Evolutionary conservation across 768 basidiomycete genomes (phyloP).

Genomic region (Serendipita vermifera): DNA sequence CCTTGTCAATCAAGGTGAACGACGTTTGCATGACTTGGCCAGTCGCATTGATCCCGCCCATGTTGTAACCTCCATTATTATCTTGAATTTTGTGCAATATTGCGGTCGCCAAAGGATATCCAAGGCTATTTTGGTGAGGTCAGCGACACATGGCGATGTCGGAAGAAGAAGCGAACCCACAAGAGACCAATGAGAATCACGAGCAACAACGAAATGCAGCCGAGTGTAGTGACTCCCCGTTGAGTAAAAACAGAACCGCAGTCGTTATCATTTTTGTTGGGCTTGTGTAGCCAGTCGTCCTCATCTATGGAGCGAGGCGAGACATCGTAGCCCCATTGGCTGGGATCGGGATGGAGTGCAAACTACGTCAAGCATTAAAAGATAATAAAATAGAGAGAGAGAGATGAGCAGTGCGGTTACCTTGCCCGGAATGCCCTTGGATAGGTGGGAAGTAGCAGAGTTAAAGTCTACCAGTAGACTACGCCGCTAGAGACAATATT

Average conservation of each 20-base stretch:
- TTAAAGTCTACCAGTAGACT: too few relatives aligned
- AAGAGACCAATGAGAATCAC: constrained; percentile 22
- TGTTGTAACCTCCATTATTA: constrained; percentile 48
- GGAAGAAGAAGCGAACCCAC: neutral
- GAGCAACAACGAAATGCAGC: constrained; percentile 24
- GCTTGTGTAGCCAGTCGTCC: constrained; percentile 7
- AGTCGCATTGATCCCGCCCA: constrained; percentile 77
- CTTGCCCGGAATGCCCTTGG: constrained; percentile 6
- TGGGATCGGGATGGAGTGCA: neutral
- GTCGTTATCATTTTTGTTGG: constrained; percentile 20
- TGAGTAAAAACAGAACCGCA: constrained; percentile 25
- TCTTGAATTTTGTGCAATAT: neutral
- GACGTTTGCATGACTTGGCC: constrained; percentile 76
- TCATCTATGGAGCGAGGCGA: constrained; percentile 5
- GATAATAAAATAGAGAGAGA: too few relatives aligned
- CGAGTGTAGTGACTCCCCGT: constrained; percentile 25
- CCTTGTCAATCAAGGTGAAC: constrained; percentile 57
- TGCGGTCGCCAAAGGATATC: constrained; percentile 11
- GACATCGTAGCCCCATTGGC: neutral
- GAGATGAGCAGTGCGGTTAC: neutral
- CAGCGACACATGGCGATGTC: neutral
- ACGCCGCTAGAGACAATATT: too few relatives aligned
- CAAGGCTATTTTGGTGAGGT: neutral
- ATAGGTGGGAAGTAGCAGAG: constrained; percentile 10
- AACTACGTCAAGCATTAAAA: constrained; percentile 13